These are phyloP conservation scores for Vitellaria paradoxa DNA, from an alignment of 179 eudicot genomes.

Conservation along the genomic window DNA sequence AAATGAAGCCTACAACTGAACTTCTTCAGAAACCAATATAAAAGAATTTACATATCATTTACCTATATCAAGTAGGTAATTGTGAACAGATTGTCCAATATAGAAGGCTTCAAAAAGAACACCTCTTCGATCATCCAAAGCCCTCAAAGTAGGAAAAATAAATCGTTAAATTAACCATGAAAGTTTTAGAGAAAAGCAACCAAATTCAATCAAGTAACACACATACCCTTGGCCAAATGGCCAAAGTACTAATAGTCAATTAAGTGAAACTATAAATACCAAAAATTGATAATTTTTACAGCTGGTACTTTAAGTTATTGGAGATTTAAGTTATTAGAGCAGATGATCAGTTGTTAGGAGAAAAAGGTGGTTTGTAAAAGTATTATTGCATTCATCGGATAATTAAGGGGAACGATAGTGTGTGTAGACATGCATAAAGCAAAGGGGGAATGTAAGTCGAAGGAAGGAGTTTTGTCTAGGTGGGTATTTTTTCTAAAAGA, in stretches of 20 bases:
- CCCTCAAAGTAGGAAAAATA: conserved; percentile 30
- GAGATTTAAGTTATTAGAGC: not conserved
- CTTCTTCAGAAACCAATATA: not conserved
- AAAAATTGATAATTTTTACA: no score
- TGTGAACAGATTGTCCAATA: conserved; percentile 89
- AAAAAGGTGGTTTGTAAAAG: not conserved
- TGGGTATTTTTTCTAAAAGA: not conserved
- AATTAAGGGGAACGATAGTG: not conserved
- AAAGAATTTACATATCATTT: not conserved
- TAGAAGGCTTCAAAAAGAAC: conserved; percentile 64
- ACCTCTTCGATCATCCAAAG: conserved; percentile 57
- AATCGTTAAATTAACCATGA: no score
- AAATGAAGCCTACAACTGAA: conserved; percentile 12
- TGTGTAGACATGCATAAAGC: not conserved
- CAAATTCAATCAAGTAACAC: conserved; percentile 84
- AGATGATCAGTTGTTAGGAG: conserved; percentile 7
- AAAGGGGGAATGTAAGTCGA: no score
- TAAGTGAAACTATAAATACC: not conserved
- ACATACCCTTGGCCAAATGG: conserved; percentile 61
- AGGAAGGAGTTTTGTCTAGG: no score
- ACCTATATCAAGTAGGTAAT: conserved; percentile 63
- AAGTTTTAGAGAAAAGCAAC: conserved; percentile 44
- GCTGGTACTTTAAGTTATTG: not conserved
- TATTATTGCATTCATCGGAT: not conserved
- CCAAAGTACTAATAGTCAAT: not conserved